Percentiles rank a stretch among this genome's conserved stretches.
phyloP scores from a whole-genome alignment of 495 filamentous ascomycete species.

The Clohesyomyces aquaticus region DNA sequence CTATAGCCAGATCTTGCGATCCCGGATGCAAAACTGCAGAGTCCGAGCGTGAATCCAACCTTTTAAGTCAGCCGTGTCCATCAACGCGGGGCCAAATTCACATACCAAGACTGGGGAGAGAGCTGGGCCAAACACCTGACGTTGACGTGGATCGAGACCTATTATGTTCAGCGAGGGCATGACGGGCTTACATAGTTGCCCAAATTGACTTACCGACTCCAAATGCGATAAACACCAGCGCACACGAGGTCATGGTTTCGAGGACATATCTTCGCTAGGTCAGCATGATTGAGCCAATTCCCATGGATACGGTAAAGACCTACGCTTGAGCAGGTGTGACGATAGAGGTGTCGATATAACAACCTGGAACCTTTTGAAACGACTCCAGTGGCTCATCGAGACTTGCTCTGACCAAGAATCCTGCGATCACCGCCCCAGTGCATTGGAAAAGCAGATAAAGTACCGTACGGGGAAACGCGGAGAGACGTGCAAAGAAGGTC shows the following conservation, averaged over 20 bases:
- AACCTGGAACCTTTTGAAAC: conserved; percentile 25
- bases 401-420: conserved; percentile 27
- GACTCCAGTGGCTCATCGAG: conserved; percentile 6
- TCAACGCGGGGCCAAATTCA: too few species aligned
- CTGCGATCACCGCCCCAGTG: conserved; percentile 25
- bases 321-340: conserved; percentile 31
- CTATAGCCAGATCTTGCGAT: conserved; percentile 54
- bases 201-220: conserved; percentile 50
- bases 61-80: too few species aligned
- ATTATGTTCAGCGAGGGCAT: background rate
- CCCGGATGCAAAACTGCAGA: conserved; percentile 53
- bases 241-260: conserved; percentile 30
- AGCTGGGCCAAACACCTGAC: conserved; percentile 55
- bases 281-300: background rate
- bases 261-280: conserved; percentile 19
- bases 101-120: conserved; percentile 53
- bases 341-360: conserved; percentile 31
- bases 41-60: conserved; percentile 55
- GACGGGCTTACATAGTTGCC: background rate
- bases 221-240: conserved; percentile 48
- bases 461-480: conserved; percentile 28
- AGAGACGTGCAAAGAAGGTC: conserved; percentile 33
- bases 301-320: background rate
- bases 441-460: conserved; percentile 37
- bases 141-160: conserved; percentile 58